phyloP scores from a whole-genome alignment of 768 basidiomycete species.

The Jaapia argillacea region DNA sequence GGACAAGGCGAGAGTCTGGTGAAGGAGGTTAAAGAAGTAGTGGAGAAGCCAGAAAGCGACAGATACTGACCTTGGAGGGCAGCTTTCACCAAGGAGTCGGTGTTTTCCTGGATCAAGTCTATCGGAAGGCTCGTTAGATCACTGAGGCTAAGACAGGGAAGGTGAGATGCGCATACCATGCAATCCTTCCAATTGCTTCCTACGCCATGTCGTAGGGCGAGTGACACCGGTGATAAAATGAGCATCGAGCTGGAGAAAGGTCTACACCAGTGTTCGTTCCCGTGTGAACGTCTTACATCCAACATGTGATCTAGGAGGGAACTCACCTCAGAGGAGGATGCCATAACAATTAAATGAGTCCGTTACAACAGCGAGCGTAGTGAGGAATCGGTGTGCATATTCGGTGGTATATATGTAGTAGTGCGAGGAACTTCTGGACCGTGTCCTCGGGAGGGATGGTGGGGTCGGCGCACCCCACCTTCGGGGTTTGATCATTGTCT shows the following conservation, averaged over 20 bases:
- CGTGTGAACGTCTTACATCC: not conserved
- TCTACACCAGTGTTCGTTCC: not conserved
- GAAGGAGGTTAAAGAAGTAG: not conserved
- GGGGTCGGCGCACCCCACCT: no score
- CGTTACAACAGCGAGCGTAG: not conserved
- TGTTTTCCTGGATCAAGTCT: constrained; percentile 4
- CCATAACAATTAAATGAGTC: not conserved
- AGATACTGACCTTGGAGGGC: not conserved
- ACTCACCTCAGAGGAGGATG: not conserved
- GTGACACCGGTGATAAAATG: constrained; percentile 1
- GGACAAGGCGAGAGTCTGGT: constrained; percentile 2
- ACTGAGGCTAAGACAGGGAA: no score
- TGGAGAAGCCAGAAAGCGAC: constrained; percentile 1
- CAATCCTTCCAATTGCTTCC: constrained; percentile 4
- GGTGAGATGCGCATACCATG: constrained; percentile 4
- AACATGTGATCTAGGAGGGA: not conserved
- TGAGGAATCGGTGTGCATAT: not conserved
- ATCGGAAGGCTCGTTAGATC: no score
- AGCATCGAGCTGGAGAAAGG: not conserved
- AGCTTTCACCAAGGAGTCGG: not conserved
- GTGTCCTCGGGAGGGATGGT: not conserved
- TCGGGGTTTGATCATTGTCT: no score
- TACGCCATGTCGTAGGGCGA: constrained; percentile 2
- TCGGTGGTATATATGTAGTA: not conserved
- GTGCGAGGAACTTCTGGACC: not conserved